Percentiles rank a stretch among this genome's conserved stretches.
These are phyloP conservation scores for Paspalum notatum DNA, from an alignment of 176 grass and related monocot species.

Conservation along the genomic window DNA sequence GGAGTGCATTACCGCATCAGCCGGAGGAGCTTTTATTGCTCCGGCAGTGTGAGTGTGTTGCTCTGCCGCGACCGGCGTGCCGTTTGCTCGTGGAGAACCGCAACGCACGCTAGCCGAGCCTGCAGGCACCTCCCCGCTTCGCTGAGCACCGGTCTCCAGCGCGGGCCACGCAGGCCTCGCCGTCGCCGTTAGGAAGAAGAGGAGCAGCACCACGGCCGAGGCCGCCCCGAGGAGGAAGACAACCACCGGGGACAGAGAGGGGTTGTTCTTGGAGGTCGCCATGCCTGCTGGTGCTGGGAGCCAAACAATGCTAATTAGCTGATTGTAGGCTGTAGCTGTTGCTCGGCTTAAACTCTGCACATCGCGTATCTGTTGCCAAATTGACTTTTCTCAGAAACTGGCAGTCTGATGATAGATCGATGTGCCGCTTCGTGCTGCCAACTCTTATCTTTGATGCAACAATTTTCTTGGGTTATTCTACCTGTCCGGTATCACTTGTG, in stretches of 20 bases:
- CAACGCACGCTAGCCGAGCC: not conserved
- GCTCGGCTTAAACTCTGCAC: not conserved
- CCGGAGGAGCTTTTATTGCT: not conserved
- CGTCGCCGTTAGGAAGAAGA: constrained; percentile 43
- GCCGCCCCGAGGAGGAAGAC: constrained; percentile 50
- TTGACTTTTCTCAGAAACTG: not conserved
- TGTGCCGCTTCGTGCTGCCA: constrained; percentile 19
- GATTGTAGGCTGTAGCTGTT: not conserved
- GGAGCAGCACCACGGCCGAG: constrained; percentile 40
- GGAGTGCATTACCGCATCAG: constrained; percentile 9
- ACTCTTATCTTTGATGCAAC: not conserved
- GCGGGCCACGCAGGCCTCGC: constrained; percentile 4
- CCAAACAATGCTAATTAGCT: not conserved
- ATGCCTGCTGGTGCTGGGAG: not conserved
- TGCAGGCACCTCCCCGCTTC: not conserved
- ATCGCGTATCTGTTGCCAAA: not conserved
- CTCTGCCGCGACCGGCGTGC: constrained; percentile 1
- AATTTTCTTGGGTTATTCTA: not conserved
- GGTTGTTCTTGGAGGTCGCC: constrained; percentile 36
- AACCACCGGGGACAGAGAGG: constrained; percentile 23
- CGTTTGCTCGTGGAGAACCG: not conserved
- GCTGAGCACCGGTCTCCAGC: not conserved
- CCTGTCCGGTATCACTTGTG: constrained; percentile 1
- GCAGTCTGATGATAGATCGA: not conserved
- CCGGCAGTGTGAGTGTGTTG: not conserved